Evolutionary conservation across 2,329 filamentous ascomycete genomes (phyloP).

Genomic region (Xylaria sp.): DNA sequence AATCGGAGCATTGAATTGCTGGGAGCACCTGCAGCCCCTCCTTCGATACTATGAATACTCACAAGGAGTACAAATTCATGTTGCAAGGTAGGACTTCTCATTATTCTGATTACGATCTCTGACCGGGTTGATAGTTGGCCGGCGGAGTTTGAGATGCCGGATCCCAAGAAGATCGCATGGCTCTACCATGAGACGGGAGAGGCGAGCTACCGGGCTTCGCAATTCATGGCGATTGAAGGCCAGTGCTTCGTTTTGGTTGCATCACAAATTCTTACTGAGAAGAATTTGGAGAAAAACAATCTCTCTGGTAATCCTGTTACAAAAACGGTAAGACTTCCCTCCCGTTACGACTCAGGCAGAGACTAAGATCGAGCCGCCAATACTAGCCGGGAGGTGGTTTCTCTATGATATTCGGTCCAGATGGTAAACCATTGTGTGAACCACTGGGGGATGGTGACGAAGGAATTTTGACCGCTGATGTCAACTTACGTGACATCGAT

Average conservation of each 20-base stretch:
- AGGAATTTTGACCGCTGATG: slow-evolving; percentile 60
- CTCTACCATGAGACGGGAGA: slow-evolving; percentile 51
- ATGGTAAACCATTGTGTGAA: slow-evolving; percentile 58
- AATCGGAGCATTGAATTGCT: slow-evolving; percentile 65
- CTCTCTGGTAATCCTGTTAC: slow-evolving; percentile 52
- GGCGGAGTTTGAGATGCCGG: slow-evolving; percentile 50
- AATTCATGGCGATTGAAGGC: slow-evolving; percentile 57
- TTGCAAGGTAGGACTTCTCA: slow-evolving; percentile 42
- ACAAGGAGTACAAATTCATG: slow-evolving; percentile 50
- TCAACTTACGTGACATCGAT: slow-evolving; percentile 58
- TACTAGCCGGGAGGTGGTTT: slow-evolving; percentile 55
- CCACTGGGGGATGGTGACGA: slow-evolving; percentile 54
- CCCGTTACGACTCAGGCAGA: slow-evolving; percentile 5
- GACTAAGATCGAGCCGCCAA: slow-evolving; percentile 19
- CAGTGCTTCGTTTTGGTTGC: slow-evolving; percentile 54
- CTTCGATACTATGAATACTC: slow-evolving; percentile 52
- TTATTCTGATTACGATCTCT: slow-evolving; percentile 26
- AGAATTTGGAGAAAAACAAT: slow-evolving; percentile 53
- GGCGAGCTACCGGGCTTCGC: slow-evolving; percentile 50
- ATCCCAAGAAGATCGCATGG: slow-evolving; percentile 50
- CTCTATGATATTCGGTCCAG: slow-evolving; percentile 62
- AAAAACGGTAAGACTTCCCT: slow-evolving; percentile 44
- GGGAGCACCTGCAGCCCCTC: slow-evolving; percentile 66
- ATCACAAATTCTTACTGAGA: slow-evolving; percentile 54
- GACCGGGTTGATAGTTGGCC: slow-evolving; percentile 45